Evolutionary conservation across 495 filamentous ascomycete species (phyloP), one percentile per base, ranked within the genome.

Genomic region (Penicillium argentinense): DNA sequence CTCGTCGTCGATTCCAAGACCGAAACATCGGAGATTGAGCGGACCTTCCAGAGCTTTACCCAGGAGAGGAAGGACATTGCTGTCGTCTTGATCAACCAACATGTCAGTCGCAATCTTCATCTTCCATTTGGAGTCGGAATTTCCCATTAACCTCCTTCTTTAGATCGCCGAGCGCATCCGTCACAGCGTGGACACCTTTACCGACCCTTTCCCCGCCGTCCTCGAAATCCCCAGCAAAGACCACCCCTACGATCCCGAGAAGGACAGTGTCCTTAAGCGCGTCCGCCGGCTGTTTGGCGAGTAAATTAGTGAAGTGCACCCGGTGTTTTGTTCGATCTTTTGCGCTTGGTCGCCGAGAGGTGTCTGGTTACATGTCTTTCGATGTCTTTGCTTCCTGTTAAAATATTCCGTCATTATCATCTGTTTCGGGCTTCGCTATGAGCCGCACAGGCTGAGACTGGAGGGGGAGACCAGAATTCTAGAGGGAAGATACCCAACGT

Each of bases 171-270:
- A 99, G 61, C 82, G 83, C 61, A 99, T 99, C 77, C 79, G 95
- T 51, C 79, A 90, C 65, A 80, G 82, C 32, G 74, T 80, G 24
- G 77, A 80, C 47, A 57, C 70, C 14, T 80, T 70, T 56, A 62
- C 75, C 42, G 77, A 79, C n/a, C 68, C 77, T 6, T 79, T 80
- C 54, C 77, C 77, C 9, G 74, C 77, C 9, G 69, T 80, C 40
- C 83, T 99, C 47, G 95, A 99, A 72, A 97, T 97, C 45, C 95
- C 95, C 22, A 95, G 90, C 74, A 99, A 99, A 76, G 93, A 99
- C 63, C 93, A 99, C 59, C 93, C 93, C 6, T 99, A 97, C 58
- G 95, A 99, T 55, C 93, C 93, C 0, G 93, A 99, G 73, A 99
- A 99, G 75, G 93, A 99, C 68, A 97, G 91, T 63, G 93, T 99